Evolutionary conservation across 805 yeast genomes (phyloP).

Genomic region (Candida piceae): DNA sequence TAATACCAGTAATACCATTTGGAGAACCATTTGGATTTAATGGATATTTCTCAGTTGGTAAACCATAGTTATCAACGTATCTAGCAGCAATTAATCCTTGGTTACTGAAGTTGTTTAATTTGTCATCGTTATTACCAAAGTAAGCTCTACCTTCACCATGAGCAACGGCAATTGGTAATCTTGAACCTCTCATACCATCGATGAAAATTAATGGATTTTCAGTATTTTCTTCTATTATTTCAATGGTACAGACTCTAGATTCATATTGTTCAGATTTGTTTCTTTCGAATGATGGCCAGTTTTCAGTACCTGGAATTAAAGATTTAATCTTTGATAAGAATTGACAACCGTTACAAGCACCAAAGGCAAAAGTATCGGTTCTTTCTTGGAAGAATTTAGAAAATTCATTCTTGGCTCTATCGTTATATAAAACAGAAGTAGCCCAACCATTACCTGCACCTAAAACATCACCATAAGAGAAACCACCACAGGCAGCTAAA

Average conservation of each 20-base stretch:
- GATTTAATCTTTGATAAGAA: conserved; percentile 82
- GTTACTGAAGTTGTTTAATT: conserved; percentile 43
- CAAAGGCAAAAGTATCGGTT: conserved; percentile 90
- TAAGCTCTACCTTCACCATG: conserved; percentile 97
- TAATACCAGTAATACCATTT: conserved; percentile 86
- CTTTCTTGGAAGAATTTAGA: conserved; percentile 77
- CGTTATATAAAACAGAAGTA: conserved; percentile 85
- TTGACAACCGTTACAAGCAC: conserved; percentile 99
- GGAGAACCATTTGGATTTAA: conserved; percentile 96
- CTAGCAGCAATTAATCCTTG: conserved; percentile 61
- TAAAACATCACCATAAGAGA: conserved; percentile 96
- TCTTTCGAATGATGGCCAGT: conserved; percentile 95
- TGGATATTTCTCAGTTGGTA: conserved; percentile 77
- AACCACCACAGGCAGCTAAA: conserved; percentile 97
- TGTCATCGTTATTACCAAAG: conserved; percentile 43
- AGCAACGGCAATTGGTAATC: conserved; percentile 94
- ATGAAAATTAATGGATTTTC: conserved; percentile 63
- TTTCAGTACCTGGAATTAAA: conserved; percentile 86
- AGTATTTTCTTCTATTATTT: conserved; percentile 52
- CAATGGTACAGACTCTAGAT: conserved; percentile 89
- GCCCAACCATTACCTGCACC: conserved; percentile 99
- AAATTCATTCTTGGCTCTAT: conserved; percentile 70
- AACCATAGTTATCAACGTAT: conserved; percentile 89
- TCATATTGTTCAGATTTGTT: conserved; percentile 93
- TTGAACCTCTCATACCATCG: conserved; percentile 88